These are phyloP conservation scores for Myrica gale DNA, from an alignment of 306 rosid species.

Conservation along the genomic window DNA sequence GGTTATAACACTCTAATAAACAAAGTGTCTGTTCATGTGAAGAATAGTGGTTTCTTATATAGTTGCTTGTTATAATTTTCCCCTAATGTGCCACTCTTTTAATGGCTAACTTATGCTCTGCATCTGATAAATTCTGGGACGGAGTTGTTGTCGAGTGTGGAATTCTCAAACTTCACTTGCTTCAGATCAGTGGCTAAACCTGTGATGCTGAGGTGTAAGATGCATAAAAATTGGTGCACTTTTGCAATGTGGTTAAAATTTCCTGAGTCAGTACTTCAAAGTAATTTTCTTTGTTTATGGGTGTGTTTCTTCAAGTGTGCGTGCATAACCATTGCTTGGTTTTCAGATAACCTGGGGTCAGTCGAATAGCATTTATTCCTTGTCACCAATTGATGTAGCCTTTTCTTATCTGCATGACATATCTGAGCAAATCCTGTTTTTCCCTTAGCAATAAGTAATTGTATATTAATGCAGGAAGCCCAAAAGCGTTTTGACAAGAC, in stretches of 20 bases:
- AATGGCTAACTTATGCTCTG: neutral
- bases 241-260: neutral
- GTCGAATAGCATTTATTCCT: neutral
- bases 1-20: too few species aligned
- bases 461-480: slow-evolving; percentile 63
- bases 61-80: neutral
- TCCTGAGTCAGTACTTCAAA: neutral
- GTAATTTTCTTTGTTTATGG: neutral
- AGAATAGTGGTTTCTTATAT: too few species aligned
- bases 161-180: slow-evolving; percentile 1
- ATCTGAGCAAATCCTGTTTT: slow-evolving; percentile 1
- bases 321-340: neutral
- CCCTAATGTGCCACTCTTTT: neutral
- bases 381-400: neutral
- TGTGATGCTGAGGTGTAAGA: neutral
- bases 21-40: too few species aligned
- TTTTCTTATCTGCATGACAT: slow-evolving; percentile 20
- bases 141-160: neutral
- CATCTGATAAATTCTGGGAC: neutral
- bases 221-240: neutral
- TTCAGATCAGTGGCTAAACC: neutral
- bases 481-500: slow-evolving; percentile 87
- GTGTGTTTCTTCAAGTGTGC: neutral
- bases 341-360: neutral
- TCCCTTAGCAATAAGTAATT: slow-evolving; percentile 25